Conservation (phyloP, 1,284 basidiomycete genomes). For the Athelia sp. region DNA sequence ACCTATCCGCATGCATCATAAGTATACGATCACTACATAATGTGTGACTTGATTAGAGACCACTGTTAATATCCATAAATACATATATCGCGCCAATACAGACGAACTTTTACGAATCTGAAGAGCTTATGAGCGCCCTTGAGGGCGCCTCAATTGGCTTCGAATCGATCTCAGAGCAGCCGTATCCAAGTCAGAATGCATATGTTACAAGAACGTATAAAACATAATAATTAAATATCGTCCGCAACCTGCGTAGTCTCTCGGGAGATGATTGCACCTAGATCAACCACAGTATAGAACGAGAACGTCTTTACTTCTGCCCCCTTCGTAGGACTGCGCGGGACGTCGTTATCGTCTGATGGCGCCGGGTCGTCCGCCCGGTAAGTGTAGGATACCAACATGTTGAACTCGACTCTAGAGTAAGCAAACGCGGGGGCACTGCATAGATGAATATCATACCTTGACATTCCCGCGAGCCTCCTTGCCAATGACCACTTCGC, state of each 20-base stretch:
- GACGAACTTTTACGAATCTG: no score
- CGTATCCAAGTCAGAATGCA: no score
- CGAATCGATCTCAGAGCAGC: no score
- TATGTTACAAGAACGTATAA: no score
- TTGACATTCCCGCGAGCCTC: constrained; percentile 71
- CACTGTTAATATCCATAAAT: no score
- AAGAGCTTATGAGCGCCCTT: no score
- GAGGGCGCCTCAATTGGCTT: no score
- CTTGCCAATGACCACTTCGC: constrained; percentile 76
- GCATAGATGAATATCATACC: constrained; percentile 36
- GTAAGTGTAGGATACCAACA: constrained; percentile 90
- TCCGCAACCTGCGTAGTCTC: constrained; percentile 39
- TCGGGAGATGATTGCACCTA: constrained; percentile 63
- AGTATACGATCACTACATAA: no score
- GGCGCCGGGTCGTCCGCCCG: constrained; percentile 77
- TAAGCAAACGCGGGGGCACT: constrained; percentile 1
- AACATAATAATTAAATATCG: constrained; percentile 12
- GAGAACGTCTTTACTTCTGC: constrained; percentile 81
- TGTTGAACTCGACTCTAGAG: constrained; percentile 65
- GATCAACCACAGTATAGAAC: constrained; percentile 78
- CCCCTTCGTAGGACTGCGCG: constrained; percentile 25
- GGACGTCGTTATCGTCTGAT: constrained; percentile 42
- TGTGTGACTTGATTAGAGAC: no score
- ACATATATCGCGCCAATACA: no score
- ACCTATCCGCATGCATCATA: no score